Conservation (phyloP, 1,284 basidiomycete species). For the Sanghuangporus sanghuang region DNA sequence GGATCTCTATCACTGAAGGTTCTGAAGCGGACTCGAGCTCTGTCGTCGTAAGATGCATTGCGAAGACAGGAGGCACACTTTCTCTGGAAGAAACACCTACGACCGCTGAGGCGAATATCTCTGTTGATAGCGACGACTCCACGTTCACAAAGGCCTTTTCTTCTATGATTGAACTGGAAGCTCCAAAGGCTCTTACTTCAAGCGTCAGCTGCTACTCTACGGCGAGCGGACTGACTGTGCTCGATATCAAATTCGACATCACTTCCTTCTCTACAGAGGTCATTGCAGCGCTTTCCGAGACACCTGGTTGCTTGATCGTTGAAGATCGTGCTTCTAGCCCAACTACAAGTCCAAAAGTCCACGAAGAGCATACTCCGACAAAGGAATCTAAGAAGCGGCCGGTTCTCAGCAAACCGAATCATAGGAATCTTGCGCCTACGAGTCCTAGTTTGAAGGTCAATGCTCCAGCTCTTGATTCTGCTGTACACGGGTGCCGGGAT, state of each 20-base stretch:
- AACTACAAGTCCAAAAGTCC: neutral
- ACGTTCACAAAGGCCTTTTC: neutral
- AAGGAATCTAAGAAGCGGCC: neutral
- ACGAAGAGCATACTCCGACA: neutral
- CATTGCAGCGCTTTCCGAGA: neutral
- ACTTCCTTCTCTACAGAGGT: neutral
- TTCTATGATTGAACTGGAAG: neutral
- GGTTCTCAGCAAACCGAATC: conserved; percentile 11
- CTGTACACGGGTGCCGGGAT: neutral
- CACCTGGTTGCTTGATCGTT: neutral
- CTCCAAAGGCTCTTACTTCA: neutral
- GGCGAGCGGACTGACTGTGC: neutral
- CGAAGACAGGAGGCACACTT: too few species aligned
- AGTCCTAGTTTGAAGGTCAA: conserved; percentile 5
- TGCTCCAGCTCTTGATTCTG: neutral
- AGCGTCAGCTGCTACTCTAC: neutral
- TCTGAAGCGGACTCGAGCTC: too few species aligned
- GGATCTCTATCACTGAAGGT: too few species aligned
- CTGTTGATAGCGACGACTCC: neutral
- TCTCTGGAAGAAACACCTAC: too few species aligned
- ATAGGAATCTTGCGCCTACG: neutral
- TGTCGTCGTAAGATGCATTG: neutral
- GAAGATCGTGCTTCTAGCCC: neutral
- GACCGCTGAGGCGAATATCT: neutral
- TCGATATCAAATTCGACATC: neutral